phyloP scores from a whole-genome alignment of 257 asterid species.

The Vinca minor region DNA sequence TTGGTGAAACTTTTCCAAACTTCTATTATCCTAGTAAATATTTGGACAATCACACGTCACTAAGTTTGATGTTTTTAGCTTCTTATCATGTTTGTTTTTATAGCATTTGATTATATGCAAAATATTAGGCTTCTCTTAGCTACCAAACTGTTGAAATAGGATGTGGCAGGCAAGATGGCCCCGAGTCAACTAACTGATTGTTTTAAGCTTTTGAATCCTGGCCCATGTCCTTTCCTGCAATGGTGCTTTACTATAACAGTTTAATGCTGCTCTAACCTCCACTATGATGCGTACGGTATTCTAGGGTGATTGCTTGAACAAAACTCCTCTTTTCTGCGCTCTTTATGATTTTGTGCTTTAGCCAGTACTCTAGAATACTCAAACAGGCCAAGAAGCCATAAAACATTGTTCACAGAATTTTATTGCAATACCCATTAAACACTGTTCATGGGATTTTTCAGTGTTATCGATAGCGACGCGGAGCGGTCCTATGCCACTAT shows the following conservation, averaged over 20 bases:
- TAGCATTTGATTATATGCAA: background rate
- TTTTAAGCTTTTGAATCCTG: background rate
- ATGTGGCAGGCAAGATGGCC: no score
- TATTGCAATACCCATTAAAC: no score
- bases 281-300: no score
- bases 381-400: no score
- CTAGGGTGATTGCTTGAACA: no score
- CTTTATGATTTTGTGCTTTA: no score
- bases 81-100: background rate
- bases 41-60: background rate
- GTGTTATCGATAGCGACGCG: no score
- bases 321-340: no score
- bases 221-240: background rate
- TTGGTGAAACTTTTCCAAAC: background rate
- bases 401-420: no score
- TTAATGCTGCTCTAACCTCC: background rate
- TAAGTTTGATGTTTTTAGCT: background rate
- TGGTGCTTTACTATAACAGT: background rate
- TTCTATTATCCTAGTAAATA: background rate
- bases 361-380: no score
- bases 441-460: no score
- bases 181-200: background rate
- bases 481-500: no score
- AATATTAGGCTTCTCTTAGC: background rate
- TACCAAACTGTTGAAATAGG: background rate